A percentile compares a stretch with the other conserved stretches of the same genome.
These are phyloP conservation scores for Aspergillus ochraceus DNA, from an alignment of 2,329 filamentous ascomycete species.

Conservation along the genomic window DNA sequence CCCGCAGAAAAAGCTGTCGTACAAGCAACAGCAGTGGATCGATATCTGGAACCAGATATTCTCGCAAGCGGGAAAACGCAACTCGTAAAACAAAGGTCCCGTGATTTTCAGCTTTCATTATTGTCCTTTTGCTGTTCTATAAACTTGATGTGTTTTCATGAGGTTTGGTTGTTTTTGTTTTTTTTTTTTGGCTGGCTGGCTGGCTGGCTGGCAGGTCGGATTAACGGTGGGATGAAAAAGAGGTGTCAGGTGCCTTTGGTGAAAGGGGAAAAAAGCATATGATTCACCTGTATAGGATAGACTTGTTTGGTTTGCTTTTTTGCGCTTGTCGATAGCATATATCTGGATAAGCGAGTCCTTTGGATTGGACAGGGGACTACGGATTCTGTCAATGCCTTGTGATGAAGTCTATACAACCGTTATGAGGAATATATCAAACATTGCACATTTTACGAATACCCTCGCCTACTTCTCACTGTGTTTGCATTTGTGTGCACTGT, in stretches of 20 bases:
- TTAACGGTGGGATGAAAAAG: background rate
- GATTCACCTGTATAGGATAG: background rate
- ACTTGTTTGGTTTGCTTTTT: background rate
- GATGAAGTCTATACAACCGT: no score
- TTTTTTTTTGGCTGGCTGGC: background rate
- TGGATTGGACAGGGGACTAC: no score
- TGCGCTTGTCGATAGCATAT: background rate
- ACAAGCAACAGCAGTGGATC: slow-evolving; percentile 71
- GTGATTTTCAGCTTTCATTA: background rate
- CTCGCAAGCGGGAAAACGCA: slow-evolving; percentile 34
- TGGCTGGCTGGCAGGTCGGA: background rate
- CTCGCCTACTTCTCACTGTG: no score
- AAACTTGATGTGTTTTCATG: background rate
- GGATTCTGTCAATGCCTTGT: no score
- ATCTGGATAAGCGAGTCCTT: no score
- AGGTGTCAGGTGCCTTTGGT: background rate
- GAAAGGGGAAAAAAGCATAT: background rate
- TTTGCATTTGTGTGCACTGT: no score
- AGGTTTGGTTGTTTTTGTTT: background rate
- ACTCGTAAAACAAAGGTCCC: background rate
- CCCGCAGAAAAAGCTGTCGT: slow-evolving; percentile 45
- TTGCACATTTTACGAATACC: no score
- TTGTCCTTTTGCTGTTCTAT: background rate
- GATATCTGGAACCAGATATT: slow-evolving; percentile 74
- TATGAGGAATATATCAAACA: no score